Evolutionary conservation across 2,329 filamentous ascomycete genomes (phyloP).

Genomic region (Aspergillus eucalypticola): DNA sequence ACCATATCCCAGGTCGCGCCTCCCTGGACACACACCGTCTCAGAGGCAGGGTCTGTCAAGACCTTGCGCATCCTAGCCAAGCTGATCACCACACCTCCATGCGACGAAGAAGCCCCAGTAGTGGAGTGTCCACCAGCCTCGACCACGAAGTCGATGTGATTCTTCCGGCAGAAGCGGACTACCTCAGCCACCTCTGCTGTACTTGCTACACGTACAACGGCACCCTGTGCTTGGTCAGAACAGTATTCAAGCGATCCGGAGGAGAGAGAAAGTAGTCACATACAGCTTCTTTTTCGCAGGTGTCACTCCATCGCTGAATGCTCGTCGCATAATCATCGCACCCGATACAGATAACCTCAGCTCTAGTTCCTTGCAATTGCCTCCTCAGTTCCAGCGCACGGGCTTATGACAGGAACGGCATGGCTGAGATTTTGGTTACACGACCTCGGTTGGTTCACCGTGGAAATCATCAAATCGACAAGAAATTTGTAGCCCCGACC

Average conservation of each 20-base stretch:
- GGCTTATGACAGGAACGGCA: constrained; percentile 13
- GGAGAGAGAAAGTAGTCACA: background rate
- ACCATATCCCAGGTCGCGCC: constrained; percentile 55
- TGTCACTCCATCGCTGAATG: constrained; percentile 16
- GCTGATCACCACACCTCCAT: constrained; percentile 59
- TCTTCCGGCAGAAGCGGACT: constrained; percentile 41
- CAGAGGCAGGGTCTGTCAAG: constrained; percentile 47
- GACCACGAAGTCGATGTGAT: constrained; percentile 54
- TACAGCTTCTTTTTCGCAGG: constrained; percentile 16
- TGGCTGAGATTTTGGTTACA: background rate
- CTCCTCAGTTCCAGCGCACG: constrained; percentile 11
- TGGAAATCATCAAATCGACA: background rate
- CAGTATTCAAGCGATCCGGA: background rate
- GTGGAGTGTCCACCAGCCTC: constrained; percentile 60
- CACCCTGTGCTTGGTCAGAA: constrained; percentile 9
- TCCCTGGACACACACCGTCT: constrained; percentile 53
- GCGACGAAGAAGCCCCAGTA: constrained; percentile 51
- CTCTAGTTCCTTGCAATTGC: constrained; percentile 12
- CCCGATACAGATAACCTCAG: constrained; percentile 11
- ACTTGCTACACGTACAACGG: constrained; percentile 16
- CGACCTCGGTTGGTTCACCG: background rate
- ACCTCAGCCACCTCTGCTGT: constrained; percentile 9
- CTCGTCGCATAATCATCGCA: constrained; percentile 11
- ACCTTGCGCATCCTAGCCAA: constrained; percentile 54
- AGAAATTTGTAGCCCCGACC: background rate